A percentile compares a stretch with the other conserved stretches of the same genome.
Evolutionary conservation across 805 yeast species (phyloP).

Genomic region (Lipomyces starkeyi): DNA sequence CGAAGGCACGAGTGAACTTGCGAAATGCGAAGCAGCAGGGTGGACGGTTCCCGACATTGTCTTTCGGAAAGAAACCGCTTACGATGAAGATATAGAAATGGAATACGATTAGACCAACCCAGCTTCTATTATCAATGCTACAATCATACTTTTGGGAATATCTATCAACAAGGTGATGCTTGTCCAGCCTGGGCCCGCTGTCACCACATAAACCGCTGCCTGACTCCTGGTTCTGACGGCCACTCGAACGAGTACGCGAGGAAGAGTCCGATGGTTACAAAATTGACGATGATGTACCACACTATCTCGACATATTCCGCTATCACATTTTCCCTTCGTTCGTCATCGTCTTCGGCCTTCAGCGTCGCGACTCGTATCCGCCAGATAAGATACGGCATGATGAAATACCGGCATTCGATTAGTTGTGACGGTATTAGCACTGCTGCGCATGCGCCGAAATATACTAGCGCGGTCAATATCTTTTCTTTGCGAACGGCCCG

Average conservation of each 20-base stretch:
- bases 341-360: conserved; percentile 47
- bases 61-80: background rate
- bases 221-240: conserved; percentile 60
- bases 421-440: conserved; percentile 89
- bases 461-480: conserved; percentile 48
- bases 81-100: background rate
- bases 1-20: conserved; percentile 21
- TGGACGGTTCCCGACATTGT: conserved; percentile 20
- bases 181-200: background rate
- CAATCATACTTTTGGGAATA: conserved; percentile 1
- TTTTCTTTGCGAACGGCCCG: conserved; percentile 23
- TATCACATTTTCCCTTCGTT: background rate
- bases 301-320: conserved; percentile 40
- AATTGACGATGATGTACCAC: conserved; percentile 67
- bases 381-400: conserved; percentile 79
- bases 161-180: background rate
- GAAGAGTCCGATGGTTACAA: conserved; percentile 61
- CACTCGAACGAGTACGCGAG: conserved; percentile 68
- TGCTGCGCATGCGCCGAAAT: conserved; percentile 56
- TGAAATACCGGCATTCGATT: conserved; percentile 92
- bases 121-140: background rate
- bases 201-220: conserved; percentile 90
- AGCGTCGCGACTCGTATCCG: conserved; percentile 55
- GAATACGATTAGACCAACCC: background rate
- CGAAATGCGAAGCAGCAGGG: conserved; percentile 16